Evolutionary conservation across 164 flowering plant genomes (phyloP), one percentile per base, ranked within the genome.

Genomic region (Malania oleifera): DNA sequence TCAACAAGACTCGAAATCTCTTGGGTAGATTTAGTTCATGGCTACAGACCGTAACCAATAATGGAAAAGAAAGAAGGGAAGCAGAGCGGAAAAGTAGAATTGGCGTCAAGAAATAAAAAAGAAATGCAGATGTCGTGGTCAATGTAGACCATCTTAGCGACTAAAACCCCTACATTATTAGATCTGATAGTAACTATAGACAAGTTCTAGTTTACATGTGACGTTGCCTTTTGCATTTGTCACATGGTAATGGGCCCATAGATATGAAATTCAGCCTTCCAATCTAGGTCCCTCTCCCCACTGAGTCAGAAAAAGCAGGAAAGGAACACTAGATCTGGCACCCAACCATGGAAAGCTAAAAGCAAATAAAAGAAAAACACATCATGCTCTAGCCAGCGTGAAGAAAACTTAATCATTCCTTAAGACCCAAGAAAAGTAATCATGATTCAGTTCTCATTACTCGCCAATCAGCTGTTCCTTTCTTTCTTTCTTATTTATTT

Each of bases 171-270:
- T 19, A 14, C 44, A 27, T 17, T 12, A 49, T 15, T 40, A 61
- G 59, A 63, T 67, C 65, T 50, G 52, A 46, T 3, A 48, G 28
- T 56, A 37, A 56, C 59, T 8, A 63, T 59, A 59, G 52, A 52
- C 68, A 39, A 12, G 35, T 48, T 1, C 46, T 19, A 37, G 47
- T 59, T 48, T 60, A 23, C 44, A 46, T 51, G 56, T 51, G 50
- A 37, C 52, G 19, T 13, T 52, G 20, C 40, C 37, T 52, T 47
- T 34, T 43, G 34, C 3, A 8, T 24, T 22, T 62, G 48, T 51
- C 67, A 60, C 63, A 71, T 63, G 65, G 56, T 25, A 38, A 28
- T 43, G 44, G 67, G 47, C 63, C 67, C 70, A 44, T 26, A 12
- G 31, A 23, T n/a, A 59, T 5, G 52, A 59, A 54, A 68, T 52